Evolutionary conservation across 2,329 filamentous ascomycete species (phyloP).

Genomic region (Cryphonectria parasitica): DNA sequence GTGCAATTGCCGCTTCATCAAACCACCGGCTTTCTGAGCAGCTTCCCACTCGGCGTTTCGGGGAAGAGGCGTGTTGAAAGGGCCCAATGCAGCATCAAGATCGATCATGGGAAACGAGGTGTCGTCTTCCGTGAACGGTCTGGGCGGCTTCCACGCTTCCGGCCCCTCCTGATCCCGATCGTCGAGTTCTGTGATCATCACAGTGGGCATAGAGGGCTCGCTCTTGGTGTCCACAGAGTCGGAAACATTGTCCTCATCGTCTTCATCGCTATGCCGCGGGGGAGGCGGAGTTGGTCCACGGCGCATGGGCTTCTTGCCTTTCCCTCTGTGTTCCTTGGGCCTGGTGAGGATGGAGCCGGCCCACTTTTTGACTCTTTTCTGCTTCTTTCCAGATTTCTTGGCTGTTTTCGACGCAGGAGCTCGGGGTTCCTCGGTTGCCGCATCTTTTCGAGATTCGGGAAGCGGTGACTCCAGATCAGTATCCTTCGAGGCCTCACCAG

Average conservation of each 20-base stretch:
- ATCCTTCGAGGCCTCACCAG: slow-evolving; percentile 43
- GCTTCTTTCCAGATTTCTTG: slow-evolving; percentile 41
- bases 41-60: slow-evolving; percentile 69
- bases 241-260: slow-evolving; percentile 38
- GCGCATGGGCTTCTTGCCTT: slow-evolving; percentile 47
- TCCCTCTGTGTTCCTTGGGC: slow-evolving; percentile 53
- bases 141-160: slow-evolving; percentile 44
- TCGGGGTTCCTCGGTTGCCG: slow-evolving; percentile 33
- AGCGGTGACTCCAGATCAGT: slow-evolving; percentile 35
- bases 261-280: slow-evolving; percentile 35
- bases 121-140: slow-evolving; percentile 59
- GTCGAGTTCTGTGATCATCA: slow-evolving; percentile 48
- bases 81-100: slow-evolving; percentile 88
- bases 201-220: slow-evolving; percentile 42
- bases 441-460: slow-evolving; percentile 43
- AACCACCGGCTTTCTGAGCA: slow-evolving; percentile 61
- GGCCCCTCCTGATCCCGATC: slow-evolving; percentile 34
- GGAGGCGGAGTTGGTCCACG: slow-evolving; percentile 54
- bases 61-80: slow-evolving; percentile 80
- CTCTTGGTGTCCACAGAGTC: slow-evolving; percentile 34
- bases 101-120: slow-evolving; percentile 83
- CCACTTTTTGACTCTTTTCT: slow-evolving; percentile 79
- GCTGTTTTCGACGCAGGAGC: slow-evolving; percentile 34
- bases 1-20: slow-evolving; percentile 71
- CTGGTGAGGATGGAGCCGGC: slow-evolving; percentile 70